Percentiles rank a stretch among this genome's conserved stretches.
Conservation (phyloP, 139 green algal species). For the Zygnema cylindricum region DNA sequence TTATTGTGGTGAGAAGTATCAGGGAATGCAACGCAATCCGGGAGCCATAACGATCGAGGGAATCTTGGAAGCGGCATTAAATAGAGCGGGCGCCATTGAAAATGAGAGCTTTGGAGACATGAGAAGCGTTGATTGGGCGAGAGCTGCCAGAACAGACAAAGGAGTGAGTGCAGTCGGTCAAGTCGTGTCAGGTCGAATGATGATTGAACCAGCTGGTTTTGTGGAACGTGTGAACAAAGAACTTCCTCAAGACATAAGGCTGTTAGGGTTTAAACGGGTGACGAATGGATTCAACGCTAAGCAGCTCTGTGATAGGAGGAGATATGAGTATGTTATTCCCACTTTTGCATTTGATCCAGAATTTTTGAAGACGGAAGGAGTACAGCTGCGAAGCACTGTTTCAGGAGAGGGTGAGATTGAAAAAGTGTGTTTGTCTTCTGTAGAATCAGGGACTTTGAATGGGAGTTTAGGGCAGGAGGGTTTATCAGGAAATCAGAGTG, state of each 20-base stretch:
- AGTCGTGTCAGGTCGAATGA: constrained; percentile 52
- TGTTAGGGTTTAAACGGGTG: constrained; percentile 79
- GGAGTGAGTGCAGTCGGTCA: constrained; percentile 87
- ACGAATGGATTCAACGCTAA: constrained; percentile 88
- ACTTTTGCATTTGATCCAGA: constrained; percentile 81
- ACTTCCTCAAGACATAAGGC: constrained; percentile 71
- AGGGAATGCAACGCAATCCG: constrained; percentile 91
- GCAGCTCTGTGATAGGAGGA: constrained; percentile 64
- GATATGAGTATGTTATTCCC: constrained; percentile 97
- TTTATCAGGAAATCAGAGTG: background rate
- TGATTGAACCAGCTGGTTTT: constrained; percentile 60
- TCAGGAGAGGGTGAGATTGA: background rate
- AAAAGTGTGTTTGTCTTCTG: background rate
- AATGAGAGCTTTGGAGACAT: constrained; percentile 76
- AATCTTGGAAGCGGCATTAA: constrained; percentile 80
- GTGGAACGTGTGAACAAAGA: constrained; percentile 81
- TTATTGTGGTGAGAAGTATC: constrained; percentile 82
- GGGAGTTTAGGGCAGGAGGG: background rate
- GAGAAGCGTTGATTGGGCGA: constrained; percentile 83
- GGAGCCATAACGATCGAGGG: constrained; percentile 83
- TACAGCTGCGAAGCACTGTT: background rate
- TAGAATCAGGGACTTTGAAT: background rate
- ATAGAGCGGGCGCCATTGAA: constrained; percentile 76
- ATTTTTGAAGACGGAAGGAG: background rate
- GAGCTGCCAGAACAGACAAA: constrained; percentile 95